These are phyloP conservation scores for Talaromyces borbonicus DNA, from an alignment of 495 filamentous ascomycete species.

Conservation along the genomic window DNA sequence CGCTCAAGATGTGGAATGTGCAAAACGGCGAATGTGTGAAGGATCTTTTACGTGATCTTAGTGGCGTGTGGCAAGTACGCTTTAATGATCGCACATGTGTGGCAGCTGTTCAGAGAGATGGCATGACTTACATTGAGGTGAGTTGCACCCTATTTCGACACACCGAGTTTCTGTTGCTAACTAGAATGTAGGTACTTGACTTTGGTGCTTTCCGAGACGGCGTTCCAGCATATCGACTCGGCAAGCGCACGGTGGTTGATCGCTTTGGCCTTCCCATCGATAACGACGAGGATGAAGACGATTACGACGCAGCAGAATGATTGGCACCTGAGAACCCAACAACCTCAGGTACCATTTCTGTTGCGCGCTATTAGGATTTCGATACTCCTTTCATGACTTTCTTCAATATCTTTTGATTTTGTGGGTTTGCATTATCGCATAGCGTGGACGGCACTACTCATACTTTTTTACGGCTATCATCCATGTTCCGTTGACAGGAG, in stretches of 20 bases:
- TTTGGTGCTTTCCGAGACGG: slow-evolving; percentile 87
- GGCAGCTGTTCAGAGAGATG: slow-evolving; percentile 88
- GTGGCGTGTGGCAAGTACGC: slow-evolving; percentile 96
- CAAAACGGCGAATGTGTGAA: slow-evolving; percentile 83
- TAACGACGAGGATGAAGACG: slow-evolving; percentile 27
- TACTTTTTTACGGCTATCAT: background rate
- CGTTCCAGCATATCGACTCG: slow-evolving; percentile 61
- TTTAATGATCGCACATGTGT: slow-evolving; percentile 96
- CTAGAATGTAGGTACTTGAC: slow-evolving; percentile 57
- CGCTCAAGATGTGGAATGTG: slow-evolving; percentile 98
- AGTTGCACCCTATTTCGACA: slow-evolving; percentile 18
- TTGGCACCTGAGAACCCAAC: background rate
- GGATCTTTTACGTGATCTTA: slow-evolving; percentile 91
- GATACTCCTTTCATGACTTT: slow-evolving; percentile 8
- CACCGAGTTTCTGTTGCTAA: slow-evolving; percentile 11
- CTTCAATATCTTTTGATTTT: slow-evolving; percentile 1
- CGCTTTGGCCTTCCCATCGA: slow-evolving; percentile 36
- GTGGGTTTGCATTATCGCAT: slow-evolving; percentile 9
- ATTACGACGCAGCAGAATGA: slow-evolving; percentile 27
- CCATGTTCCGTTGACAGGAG: slow-evolving; percentile 8
- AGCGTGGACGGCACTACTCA: slow-evolving; percentile 4
- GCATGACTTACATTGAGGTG: slow-evolving; percentile 93
- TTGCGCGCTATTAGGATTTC: background rate
- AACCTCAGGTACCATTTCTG: background rate
- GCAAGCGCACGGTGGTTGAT: slow-evolving; percentile 73